phyloP scores from a whole-genome alignment of 2,329 filamentous ascomycete genomes.

The Ophiocordyceps australis region DNA sequence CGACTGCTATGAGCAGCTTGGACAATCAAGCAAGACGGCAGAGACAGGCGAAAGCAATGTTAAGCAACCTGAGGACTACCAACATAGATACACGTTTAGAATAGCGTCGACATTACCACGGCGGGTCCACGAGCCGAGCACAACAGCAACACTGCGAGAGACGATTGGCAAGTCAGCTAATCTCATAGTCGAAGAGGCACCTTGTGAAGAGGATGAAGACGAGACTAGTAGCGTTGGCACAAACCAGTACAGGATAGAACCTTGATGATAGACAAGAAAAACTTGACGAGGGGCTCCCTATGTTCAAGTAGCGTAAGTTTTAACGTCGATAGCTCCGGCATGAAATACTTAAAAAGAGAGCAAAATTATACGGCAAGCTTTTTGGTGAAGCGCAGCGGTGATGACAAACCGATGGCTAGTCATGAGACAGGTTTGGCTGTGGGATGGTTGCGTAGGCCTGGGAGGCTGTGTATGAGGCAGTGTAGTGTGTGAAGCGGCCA shows the following conservation, averaged over 20 bases:
- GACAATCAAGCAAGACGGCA: too few relatives aligned
- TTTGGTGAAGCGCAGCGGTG: too few relatives aligned
- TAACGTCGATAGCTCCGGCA: too few relatives aligned
- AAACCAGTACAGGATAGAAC: not conserved
- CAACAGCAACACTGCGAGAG: conserved; percentile 46
- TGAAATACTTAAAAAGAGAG: too few relatives aligned
- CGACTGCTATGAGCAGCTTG: conserved; percentile 82
- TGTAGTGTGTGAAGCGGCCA: too few relatives aligned
- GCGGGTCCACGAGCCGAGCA: conserved; percentile 55
- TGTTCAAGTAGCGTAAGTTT: too few relatives aligned
- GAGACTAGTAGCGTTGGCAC: conserved; percentile 3
- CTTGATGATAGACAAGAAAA: not conserved
- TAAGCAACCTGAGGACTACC: conserved; percentile 27
- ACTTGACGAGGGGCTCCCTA: too few relatives aligned
- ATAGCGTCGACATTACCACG: conserved; percentile 77
- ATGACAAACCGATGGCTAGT: not conserved
- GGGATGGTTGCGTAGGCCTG: conserved; percentile 3
- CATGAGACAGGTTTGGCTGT: not conserved
- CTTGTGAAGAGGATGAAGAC: conserved; percentile 15
- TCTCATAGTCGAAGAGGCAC: conserved; percentile 60
- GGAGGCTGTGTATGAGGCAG: conserved; percentile 7
- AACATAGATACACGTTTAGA: conserved; percentile 70
- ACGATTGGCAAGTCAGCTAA: conserved; percentile 72
- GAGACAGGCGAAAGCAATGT: too few relatives aligned
- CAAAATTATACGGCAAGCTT: too few relatives aligned